phyloP scores from a whole-genome alignment of 2,329 filamentous ascomycete genomes.

The Penicillium sp. region DNA sequence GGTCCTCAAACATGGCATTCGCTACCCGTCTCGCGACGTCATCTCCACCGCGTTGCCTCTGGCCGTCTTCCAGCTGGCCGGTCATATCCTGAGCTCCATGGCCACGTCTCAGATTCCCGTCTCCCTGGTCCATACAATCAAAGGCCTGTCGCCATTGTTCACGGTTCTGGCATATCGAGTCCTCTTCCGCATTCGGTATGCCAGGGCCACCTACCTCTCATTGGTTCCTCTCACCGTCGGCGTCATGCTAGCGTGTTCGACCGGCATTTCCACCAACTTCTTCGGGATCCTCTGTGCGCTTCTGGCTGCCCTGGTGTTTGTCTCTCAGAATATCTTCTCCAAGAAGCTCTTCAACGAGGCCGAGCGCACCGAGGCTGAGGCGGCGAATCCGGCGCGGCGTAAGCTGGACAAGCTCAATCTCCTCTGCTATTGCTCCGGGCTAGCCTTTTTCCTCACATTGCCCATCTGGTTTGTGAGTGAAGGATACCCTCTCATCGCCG shows the following conservation, averaged over 20 bases:
- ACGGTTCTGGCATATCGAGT: constrained; percentile 92
- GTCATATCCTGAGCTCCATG: constrained; percentile 90
- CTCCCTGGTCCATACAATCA: constrained; percentile 96
- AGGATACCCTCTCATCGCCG: constrained; percentile 73
- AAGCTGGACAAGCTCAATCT: constrained; percentile 97
- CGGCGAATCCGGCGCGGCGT: constrained; percentile 60
- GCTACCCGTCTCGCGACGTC: constrained; percentile 76
- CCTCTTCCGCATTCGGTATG: constrained; percentile 86
- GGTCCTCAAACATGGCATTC: constrained; percentile 80
- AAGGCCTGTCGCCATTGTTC: constrained; percentile 92
- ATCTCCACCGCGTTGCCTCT: constrained; percentile 87
- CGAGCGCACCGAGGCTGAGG: constrained; percentile 77
- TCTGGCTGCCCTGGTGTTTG: constrained; percentile 88
- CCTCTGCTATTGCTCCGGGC: constrained; percentile 91
- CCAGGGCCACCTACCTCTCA: constrained; percentile 81
- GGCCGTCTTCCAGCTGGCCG: constrained; percentile 87
- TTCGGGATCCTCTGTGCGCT: constrained; percentile 89
- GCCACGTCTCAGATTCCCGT: constrained; percentile 94
- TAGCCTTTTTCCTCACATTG: constrained; percentile 83
- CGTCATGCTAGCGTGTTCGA: constrained; percentile 95
- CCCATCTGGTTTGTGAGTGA: constrained; percentile 95
- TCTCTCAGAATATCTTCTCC: constrained; percentile 97
- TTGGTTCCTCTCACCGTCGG: constrained; percentile 88
- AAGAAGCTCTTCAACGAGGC: constrained; percentile 98
- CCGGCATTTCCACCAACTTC: constrained; percentile 84